Conservation (phyloP, 371 early-diverging fungal genomes). For the Thermomucor indicae-seudaticae region DNA sequence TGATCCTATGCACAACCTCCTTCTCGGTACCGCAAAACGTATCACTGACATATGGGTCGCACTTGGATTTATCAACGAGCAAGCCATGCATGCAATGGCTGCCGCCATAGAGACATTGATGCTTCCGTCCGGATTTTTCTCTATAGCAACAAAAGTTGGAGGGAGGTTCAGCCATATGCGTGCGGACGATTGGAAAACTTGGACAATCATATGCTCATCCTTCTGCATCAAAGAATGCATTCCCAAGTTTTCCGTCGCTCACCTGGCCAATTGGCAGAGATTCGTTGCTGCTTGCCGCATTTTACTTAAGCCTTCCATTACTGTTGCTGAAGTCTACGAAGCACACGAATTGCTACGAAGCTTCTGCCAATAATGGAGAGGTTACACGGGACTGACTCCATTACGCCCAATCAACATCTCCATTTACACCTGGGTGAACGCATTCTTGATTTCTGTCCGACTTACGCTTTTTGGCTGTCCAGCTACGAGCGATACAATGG, state of each 20-base stretch:
- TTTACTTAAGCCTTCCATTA: neutral
- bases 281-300: conserved; percentile 3
- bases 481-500: too few species aligned
- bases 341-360: neutral
- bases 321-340: neutral
- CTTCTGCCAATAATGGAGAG: too few species aligned
- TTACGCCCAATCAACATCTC: too few species aligned
- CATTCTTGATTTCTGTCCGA: too few species aligned
- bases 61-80: neutral
- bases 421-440: too few species aligned
- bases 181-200: conserved; percentile 1
- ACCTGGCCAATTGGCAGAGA: neutral
- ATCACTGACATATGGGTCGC: neutral
- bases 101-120: neutral
- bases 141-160: neutral
- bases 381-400: too few species aligned
- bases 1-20: conserved; percentile 12
- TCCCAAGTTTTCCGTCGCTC: neutral
- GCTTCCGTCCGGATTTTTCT: neutral
- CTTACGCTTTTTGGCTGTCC: too few species aligned
- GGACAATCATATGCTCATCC: neutral
- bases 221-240: neutral
- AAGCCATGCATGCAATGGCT: neutral
- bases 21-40: conserved; percentile 5
- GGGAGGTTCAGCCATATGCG: neutral